These are phyloP conservation scores for Millerago galiae DNA, from an alignment of 805 yeast species.

Conservation along the genomic window DNA sequence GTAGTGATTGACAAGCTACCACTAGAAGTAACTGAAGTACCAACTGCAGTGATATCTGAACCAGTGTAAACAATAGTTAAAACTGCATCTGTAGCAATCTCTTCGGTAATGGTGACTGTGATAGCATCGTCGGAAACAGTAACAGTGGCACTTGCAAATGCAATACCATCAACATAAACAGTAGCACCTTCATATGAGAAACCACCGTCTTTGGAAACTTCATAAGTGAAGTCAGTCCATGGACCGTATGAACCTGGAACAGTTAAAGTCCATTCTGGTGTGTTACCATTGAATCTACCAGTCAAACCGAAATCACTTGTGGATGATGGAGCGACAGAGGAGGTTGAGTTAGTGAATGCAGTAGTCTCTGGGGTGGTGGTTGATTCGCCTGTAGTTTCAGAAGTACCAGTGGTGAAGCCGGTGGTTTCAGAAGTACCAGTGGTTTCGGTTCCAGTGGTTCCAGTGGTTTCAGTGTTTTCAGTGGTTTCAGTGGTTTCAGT, in stretches of 20 bases:
- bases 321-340: neutral
- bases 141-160: neutral
- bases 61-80: neutral
- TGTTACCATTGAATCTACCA: constrained; percentile 7
- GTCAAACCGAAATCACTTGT: neutral
- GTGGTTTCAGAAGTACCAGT: neutral
- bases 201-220: constrained; percentile 3
- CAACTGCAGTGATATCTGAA: neutral
- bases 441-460: neutral
- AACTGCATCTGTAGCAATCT: neutral
- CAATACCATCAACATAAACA: constrained; percentile 7
- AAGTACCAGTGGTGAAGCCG: neutral
- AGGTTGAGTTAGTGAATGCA: neutral
- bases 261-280: constrained; percentile 10
- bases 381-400: neutral
- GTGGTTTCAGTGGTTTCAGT: neutral
- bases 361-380: neutral
- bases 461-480: no score
- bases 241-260: constrained; percentile 18
- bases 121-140: constrained; percentile 6
- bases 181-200: constrained; percentile 7
- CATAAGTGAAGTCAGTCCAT: constrained; percentile 12
- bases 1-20: neutral
- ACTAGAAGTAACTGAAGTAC: neutral
- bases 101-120: constrained; percentile 1